Percentiles rank a stretch among this genome's conserved stretches.
These are phyloP conservation scores for Monosporascus cannonballus DNA, from an alignment of 2,329 filamentous ascomycete genomes.

Conservation along the genomic window DNA sequence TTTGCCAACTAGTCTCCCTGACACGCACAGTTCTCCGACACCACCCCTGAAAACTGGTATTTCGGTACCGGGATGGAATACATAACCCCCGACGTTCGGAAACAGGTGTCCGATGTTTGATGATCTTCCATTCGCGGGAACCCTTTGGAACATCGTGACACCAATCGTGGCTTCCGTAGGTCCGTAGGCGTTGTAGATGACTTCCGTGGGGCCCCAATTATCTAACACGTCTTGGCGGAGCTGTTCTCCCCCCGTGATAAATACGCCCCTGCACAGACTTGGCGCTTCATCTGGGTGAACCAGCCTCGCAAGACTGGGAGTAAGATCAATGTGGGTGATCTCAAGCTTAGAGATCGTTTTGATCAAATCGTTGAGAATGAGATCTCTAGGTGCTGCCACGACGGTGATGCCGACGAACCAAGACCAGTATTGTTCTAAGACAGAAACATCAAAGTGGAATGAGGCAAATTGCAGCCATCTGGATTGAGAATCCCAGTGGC, in stretches of 20 bases:
- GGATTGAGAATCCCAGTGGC: slow-evolving; percentile 66
- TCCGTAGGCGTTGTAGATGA: slow-evolving; percentile 89
- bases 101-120: slow-evolving; percentile 87
- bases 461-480: slow-evolving; percentile 91
- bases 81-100: slow-evolving; percentile 78
- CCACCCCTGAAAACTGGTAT: slow-evolving; percentile 69
- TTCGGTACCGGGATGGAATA: slow-evolving; percentile 64
- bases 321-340: slow-evolving; percentile 89
- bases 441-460: slow-evolving; percentile 90
- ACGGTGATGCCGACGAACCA: slow-evolving; percentile 88
- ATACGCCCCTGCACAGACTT: slow-evolving; percentile 72
- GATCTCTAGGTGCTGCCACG: slow-evolving; percentile 72
- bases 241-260: slow-evolving; percentile 88
- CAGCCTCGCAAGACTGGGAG: slow-evolving; percentile 76
- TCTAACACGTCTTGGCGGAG: slow-evolving; percentile 86
- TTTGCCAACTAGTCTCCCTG: slow-evolving; percentile 79
- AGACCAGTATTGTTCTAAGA: slow-evolving; percentile 91
- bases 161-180: slow-evolving; percentile 92
- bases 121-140: slow-evolving; percentile 69
- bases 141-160: slow-evolving; percentile 81
- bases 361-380: slow-evolving; percentile 79
- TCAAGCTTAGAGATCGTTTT: slow-evolving; percentile 62
- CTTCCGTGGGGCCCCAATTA: slow-evolving; percentile 69
- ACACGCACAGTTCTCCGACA: slow-evolving; percentile 83
- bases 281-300: slow-evolving; percentile 77